phyloP scores from a whole-genome alignment of 768 basidiomycete genomes.

The Russula foetens region DNA sequence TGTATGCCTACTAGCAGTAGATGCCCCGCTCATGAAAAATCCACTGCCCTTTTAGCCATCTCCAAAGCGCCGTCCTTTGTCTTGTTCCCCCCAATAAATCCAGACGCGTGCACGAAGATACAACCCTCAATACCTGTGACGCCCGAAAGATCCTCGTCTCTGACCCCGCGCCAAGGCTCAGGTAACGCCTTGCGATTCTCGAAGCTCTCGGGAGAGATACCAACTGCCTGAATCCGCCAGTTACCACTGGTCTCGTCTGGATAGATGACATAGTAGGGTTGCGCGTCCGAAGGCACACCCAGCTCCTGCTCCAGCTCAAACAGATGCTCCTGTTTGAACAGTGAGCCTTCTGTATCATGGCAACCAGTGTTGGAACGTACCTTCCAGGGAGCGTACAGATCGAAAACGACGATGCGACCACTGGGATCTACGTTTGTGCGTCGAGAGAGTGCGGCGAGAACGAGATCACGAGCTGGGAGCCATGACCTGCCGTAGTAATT shows the following conservation, averaged over 20 bases:
- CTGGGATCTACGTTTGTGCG: slow-evolving; percentile 54
- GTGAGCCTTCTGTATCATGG: neutral
- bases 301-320: slow-evolving; percentile 74
- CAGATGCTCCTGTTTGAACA: slow-evolving; percentile 65
- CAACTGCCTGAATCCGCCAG: slow-evolving; percentile 94
- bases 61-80: slow-evolving; percentile 81
- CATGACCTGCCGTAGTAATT: slow-evolving; percentile 83
- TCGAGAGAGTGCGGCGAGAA: slow-evolving; percentile 49
- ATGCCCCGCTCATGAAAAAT: neutral
- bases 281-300: slow-evolving; percentile 34
- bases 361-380: slow-evolving; percentile 29
- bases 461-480: slow-evolving; percentile 84
- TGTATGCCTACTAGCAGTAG: too few species aligned
- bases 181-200: slow-evolving; percentile 88
- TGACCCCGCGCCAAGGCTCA: slow-evolving; percentile 85
- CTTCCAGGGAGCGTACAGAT: slow-evolving; percentile 85
- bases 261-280: slow-evolving; percentile 82
- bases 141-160: slow-evolving; percentile 74
- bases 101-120: slow-evolving; percentile 91
- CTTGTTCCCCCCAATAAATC: slow-evolving; percentile 95
- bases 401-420: slow-evolving; percentile 74
- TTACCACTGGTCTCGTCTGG: slow-evolving; percentile 67
- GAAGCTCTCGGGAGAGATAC: slow-evolving; percentile 74
- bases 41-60: slow-evolving; percentile 66
- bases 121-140: slow-evolving; percentile 71